phyloP scores from a whole-genome alignment of 208 protist genomes.

The Wallacemonas sp. region DNA sequence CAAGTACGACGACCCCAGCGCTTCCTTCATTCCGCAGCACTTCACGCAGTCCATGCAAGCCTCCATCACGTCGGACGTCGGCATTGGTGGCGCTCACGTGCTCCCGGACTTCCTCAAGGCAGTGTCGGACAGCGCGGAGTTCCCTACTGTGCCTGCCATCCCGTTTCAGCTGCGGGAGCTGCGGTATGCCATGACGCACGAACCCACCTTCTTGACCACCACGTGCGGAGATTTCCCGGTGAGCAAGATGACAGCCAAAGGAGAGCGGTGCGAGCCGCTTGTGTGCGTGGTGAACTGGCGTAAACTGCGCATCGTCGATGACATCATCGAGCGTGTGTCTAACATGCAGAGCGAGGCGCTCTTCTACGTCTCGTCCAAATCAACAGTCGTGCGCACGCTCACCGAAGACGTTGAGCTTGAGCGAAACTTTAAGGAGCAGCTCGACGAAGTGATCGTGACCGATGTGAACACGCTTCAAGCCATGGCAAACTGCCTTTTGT shows the following conservation, averaged over 20 bases:
- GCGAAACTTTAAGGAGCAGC: conserved; percentile 34
- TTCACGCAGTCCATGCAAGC: conserved; percentile 8
- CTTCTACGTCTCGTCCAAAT: conserved; percentile 31
- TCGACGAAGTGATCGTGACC: conserved; percentile 27
- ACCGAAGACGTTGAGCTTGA: conserved; percentile 28
- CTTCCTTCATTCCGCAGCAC: conserved; percentile 6
- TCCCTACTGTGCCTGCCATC: conserved; percentile 47
- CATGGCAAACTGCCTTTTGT: conserved; percentile 36
- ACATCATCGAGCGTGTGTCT: conserved; percentile 31
- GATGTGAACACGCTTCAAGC: conserved; percentile 26
- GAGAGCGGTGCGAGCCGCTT: conserved; percentile 10
- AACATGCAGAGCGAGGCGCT: conserved; percentile 33
- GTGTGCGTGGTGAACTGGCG: conserved; percentile 57
- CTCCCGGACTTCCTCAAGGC: conserved; percentile 45
- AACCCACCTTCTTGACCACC: conserved; percentile 43
- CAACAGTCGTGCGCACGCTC: conserved; percentile 26
- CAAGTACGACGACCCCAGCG: not conserved
- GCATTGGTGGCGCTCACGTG: conserved; percentile 8
- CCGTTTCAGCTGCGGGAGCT: conserved; percentile 44
- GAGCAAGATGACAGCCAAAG: not conserved
- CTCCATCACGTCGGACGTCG: conserved; percentile 8
- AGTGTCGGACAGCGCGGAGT: conserved; percentile 39
- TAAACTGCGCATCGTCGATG: conserved; percentile 49
- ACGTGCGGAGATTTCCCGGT: conserved; percentile 10
- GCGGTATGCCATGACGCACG: conserved; percentile 24